Conservation (phyloP, 1,284 basidiomycete species). For the Crocinoboletus sp. region DNA sequence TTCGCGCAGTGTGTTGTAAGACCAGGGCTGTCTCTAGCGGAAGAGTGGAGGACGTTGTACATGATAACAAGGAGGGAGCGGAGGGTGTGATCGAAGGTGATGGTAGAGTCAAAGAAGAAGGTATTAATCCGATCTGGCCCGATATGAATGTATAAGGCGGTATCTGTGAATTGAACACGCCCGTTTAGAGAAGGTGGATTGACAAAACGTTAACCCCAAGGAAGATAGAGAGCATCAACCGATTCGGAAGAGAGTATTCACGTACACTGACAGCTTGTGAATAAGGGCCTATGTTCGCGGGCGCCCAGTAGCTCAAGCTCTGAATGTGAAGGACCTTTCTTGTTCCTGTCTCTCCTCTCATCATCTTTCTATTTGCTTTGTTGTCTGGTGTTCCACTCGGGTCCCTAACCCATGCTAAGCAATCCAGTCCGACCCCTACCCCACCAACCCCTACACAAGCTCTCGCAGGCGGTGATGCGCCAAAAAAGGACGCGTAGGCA, state of each 20-base stretch:
- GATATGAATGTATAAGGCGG: constrained; percentile 80
- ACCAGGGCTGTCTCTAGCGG: constrained; percentile 67
- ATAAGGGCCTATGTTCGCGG: constrained; percentile 98
- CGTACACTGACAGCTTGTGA: constrained; percentile 86
- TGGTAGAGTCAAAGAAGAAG: constrained; percentile 68
- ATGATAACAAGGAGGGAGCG: background rate
- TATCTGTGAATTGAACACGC: constrained; percentile 41
- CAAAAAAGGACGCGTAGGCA: constrained; percentile 80
- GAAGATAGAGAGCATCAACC: background rate
- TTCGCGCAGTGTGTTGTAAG: constrained; percentile 76
- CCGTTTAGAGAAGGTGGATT: constrained; percentile 2
- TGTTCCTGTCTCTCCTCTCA: constrained; percentile 19
- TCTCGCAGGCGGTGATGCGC: constrained; percentile 87
- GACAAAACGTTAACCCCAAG: constrained; percentile 5
- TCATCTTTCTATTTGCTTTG: constrained; percentile 28
- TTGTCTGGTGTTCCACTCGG: constrained; percentile 10
- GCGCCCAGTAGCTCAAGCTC: constrained; percentile 96
- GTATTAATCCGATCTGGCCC: constrained; percentile 92
- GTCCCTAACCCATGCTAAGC: constrained; percentile 54
- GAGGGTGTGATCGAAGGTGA: constrained; percentile 15
- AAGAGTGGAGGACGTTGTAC: constrained; percentile 36
- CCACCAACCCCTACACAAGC: constrained; percentile 79
- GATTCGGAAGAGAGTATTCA: constrained; percentile 10
- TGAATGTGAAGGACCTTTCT: constrained; percentile 90
- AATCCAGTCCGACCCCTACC: constrained; percentile 68